These are phyloP conservation scores for Fomitopsis serialis DNA, from an alignment of 768 basidiomycete genomes.

Conservation along the genomic window DNA sequence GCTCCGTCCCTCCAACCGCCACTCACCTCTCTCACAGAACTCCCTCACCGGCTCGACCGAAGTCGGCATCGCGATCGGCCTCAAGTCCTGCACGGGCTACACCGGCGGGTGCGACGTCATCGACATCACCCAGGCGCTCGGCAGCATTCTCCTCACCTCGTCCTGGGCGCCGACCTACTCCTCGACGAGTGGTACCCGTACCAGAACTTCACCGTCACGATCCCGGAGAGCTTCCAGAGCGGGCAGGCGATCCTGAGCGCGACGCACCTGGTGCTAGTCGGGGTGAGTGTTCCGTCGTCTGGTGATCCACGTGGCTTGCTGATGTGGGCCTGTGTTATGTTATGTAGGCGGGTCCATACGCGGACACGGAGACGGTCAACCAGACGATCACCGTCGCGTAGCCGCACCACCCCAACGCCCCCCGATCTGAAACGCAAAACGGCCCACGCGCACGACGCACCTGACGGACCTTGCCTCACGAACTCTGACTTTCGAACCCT, in stretches of 20 bases:
- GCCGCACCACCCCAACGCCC: too few relatives aligned
- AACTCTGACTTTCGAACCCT: too few relatives aligned
- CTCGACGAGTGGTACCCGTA: constrained; percentile 9
- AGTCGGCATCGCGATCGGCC: constrained; percentile 29
- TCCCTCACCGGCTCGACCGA: constrained; percentile 27
- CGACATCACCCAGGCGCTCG: constrained; percentile 19
- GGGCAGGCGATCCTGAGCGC: constrained; percentile 15
- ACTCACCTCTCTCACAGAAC: background rate
- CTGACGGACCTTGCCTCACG: too few relatives aligned
- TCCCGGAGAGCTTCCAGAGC: constrained; percentile 12
- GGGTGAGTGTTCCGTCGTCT: constrained; percentile 9
- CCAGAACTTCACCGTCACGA: constrained; percentile 24
- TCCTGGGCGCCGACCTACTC: constrained; percentile 21
- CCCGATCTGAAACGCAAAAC: too few relatives aligned
- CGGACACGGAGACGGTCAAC: constrained; percentile 14
- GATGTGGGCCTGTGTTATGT: background rate
- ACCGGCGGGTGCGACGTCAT: constrained; percentile 14
- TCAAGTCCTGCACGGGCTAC: constrained; percentile 20
- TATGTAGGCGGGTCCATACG: constrained; percentile 13
- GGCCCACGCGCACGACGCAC: too few relatives aligned
- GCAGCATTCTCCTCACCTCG: constrained; percentile 26
- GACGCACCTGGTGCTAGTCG: constrained; percentile 18
- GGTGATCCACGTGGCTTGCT: background rate
- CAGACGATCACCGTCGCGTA: constrained; percentile 12
- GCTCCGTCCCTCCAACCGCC: background rate